Evolutionary conservation across 2,329 filamentous ascomycete genomes (phyloP).

Genomic region (Zasmidium cellare): DNA sequence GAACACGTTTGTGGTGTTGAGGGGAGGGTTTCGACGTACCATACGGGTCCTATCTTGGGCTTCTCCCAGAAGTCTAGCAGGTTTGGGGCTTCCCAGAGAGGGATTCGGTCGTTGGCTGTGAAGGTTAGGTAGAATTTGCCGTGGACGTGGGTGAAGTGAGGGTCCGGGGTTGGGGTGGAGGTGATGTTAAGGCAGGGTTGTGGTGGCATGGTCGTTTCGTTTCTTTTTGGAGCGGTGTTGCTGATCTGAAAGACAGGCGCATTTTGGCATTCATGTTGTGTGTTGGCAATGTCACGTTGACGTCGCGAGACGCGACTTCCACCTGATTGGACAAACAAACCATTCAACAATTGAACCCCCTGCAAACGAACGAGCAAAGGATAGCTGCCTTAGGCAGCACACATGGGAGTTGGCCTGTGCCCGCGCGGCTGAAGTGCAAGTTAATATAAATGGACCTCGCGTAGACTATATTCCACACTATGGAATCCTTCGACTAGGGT

Average conservation of each 20-base stretch:
- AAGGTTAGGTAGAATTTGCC: slow-evolving; percentile 49
- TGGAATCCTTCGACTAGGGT: background rate
- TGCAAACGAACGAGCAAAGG: no score
- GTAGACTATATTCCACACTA: background rate
- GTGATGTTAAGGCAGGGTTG: slow-evolving; percentile 46
- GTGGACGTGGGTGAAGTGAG: slow-evolving; percentile 44
- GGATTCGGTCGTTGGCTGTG: slow-evolving; percentile 46
- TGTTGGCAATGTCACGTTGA: no score
- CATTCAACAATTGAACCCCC: no score
- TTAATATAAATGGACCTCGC: background rate
- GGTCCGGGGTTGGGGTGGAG: slow-evolving; percentile 43
- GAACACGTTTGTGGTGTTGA: background rate
- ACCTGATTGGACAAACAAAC: no score
- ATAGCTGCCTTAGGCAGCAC: no score
- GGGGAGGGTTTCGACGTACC: slow-evolving; percentile 26
- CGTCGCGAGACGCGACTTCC: no score
- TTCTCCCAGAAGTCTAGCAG: slow-evolving; percentile 42
- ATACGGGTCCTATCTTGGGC: slow-evolving; percentile 41
- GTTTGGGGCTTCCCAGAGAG: slow-evolving; percentile 45
- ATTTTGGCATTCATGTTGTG: no score
- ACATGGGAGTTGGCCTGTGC: no score
- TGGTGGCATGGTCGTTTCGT: slow-evolving; percentile 11
- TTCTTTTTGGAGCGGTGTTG: no score
- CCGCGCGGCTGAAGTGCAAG: no score
- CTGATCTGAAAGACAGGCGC: no score